Conservation (phyloP, 73 alveolate genomes). For the Durusdinium trenchii region DNA sequence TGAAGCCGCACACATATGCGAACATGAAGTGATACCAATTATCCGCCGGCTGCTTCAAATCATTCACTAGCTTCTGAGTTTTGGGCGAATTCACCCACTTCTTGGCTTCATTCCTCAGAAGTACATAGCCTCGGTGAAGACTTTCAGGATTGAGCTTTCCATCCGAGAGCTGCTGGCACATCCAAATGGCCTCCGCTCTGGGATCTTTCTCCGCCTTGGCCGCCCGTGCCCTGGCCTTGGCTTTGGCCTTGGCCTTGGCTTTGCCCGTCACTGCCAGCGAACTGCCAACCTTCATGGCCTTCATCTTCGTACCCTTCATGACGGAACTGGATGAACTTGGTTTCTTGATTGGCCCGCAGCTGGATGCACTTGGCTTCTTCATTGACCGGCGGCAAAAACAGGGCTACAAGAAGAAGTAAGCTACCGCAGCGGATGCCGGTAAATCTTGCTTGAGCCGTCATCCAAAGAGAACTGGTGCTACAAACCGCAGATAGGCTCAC, state of each 20-base stretch:
- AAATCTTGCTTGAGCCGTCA: background rate
- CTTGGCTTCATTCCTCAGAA: background rate
- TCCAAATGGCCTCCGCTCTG: background rate
- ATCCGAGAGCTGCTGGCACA: slow-evolving; percentile 20
- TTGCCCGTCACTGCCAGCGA: too few relatives aligned
- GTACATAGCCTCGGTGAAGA: background rate
- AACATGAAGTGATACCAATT: background rate
- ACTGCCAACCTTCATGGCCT: background rate
- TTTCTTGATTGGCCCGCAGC: background rate
- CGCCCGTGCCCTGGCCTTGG: background rate
- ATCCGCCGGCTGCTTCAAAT: background rate
- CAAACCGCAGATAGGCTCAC: too few relatives aligned
- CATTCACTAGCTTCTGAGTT: background rate
- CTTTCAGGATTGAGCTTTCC: background rate
- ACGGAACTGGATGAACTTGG: background rate
- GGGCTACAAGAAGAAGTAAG: background rate
- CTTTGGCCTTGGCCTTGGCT: too few relatives aligned
- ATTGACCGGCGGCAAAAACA: background rate
- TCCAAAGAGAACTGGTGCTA: background rate
- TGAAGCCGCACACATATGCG: slow-evolving; percentile 14
- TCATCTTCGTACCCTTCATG: background rate
- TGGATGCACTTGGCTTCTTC: slow-evolving; percentile 10
- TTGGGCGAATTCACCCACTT: background rate
- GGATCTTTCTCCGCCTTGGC: slow-evolving; percentile 3
- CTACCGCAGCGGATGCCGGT: background rate